These are phyloP conservation scores for Colletotrichum trifolii DNA, from an alignment of 2,329 filamentous ascomycete genomes.

Conservation along the genomic window DNA sequence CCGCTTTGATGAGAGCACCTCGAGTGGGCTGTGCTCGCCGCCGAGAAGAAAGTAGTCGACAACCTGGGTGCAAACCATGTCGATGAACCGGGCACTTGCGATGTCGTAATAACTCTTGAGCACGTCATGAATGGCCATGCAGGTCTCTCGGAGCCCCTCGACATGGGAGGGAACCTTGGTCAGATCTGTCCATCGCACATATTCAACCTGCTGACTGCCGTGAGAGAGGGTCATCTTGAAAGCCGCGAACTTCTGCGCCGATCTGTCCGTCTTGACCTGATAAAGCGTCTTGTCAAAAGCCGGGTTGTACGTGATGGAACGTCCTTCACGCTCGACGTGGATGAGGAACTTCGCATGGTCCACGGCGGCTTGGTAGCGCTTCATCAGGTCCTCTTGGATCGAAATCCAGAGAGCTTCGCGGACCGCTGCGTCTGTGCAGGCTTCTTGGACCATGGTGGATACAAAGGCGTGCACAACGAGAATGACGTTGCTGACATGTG, in stretches of 20 bases:
- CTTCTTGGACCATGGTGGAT: conserved; percentile 48
- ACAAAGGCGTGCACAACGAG: conserved; percentile 65
- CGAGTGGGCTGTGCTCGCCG: conserved; percentile 61
- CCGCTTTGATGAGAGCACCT: conserved; percentile 61
- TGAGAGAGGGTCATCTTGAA: accelerated
- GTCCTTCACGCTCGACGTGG: conserved; percentile 58
- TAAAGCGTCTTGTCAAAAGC: conserved; percentile 58
- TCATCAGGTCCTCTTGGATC: conserved; percentile 56
- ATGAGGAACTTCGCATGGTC: conserved; percentile 63
- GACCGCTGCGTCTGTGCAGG: conserved; percentile 58
- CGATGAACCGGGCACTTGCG: conserved; percentile 69
- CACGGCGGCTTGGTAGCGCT: conserved; percentile 59
- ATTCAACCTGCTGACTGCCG: not conserved
- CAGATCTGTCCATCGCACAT: conserved; percentile 1
- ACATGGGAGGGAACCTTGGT: not conserved
- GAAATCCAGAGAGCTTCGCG: conserved; percentile 51
- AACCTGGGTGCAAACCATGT: conserved; percentile 69
- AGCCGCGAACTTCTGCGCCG: not conserved
- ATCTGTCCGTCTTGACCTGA: not conserved
- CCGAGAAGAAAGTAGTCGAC: conserved; percentile 64
- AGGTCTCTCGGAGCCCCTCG: conserved; percentile 40
- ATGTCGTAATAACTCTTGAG: conserved; percentile 72
- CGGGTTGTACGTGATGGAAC: conserved; percentile 62
- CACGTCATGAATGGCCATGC: conserved; percentile 68
- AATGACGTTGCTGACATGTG: conserved; percentile 64